Base-by-base conservation (phyloP, 768 basidiomycete species). In the Podaxis sp. region DNA sequence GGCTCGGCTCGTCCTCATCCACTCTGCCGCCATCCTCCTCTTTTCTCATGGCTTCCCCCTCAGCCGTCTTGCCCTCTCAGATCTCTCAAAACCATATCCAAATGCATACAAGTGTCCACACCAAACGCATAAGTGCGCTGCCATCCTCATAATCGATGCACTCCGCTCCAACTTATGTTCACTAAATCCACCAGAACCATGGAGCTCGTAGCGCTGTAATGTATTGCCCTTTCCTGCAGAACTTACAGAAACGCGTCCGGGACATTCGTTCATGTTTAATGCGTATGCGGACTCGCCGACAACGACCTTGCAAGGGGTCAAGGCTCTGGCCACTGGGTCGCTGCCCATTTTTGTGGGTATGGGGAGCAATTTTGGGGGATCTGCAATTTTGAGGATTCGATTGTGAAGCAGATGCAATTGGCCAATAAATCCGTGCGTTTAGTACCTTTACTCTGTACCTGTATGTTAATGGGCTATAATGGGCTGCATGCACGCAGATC, bases 271-370 rank as follows among this genome's bases (percentile, higher is more conserved):
- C 73, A 78, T 98, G 49, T 94, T 93, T 74, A 91, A 98, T 70
- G 82, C 93, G 2, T 88, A 92, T 74, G 86, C 94, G 2, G 96
- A 99, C 69, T 96, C 97, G 0, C 97, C 97, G 0, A 99, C 97
- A 0, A 86, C 94, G 0, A 98, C 96, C 0, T 82, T 98, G 41
- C 97, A 98, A 72, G 84, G 97, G 2, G 88, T 99, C 67, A 99
- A 99, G 69, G 97, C 89, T 0, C 77, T 99, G 46, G 97, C 94
- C 0, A 98, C 97, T 0, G 97, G 96, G 8, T 95, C 94, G 0
- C 76, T 99, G 9, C 96, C 96, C 0, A 98, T 96, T 0, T 99
- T 25, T 70, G 85, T 98, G 43, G 96, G 98, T 70, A 82, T 91
- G n/a, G 94, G 95, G 5, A 87, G 86, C 46, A 98, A 93, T 70